A percentile compares a stretch with the other conserved stretches of the same genome.
Evolutionary conservation across 2,329 filamentous ascomycete genomes (phyloP).

Genomic region (Arthrobotrys conoides): DNA sequence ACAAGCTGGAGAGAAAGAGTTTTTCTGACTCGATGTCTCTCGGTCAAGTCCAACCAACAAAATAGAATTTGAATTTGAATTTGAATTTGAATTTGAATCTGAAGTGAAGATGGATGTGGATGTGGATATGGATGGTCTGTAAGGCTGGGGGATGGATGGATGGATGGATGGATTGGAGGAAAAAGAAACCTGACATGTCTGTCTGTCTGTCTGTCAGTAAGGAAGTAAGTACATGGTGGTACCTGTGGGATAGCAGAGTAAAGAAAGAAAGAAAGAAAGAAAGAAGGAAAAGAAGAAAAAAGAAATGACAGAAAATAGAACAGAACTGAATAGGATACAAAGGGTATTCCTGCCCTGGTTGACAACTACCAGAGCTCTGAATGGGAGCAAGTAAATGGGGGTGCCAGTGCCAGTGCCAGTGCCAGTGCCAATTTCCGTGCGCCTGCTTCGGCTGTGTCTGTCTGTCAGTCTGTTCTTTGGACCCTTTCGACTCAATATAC

Average conservation of each 20-base stretch:
- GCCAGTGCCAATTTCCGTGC: constrained; percentile 42
- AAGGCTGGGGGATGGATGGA: constrained; percentile 11
- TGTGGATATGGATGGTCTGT: too few species aligned
- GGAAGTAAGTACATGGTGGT: constrained; percentile 6
- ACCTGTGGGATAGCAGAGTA: constrained; percentile 17
- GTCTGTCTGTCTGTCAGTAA: neutral
- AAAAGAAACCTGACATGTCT: neutral
- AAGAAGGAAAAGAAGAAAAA: constrained; percentile 8
- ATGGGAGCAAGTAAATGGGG: neutral
- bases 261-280: neutral
- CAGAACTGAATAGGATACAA: neutral
- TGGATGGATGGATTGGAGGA: too few species aligned
- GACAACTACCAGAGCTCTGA: neutral
- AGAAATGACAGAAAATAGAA: neutral
- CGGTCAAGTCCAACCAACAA: neutral
- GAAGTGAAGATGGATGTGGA: too few species aligned
- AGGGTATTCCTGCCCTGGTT: constrained; percentile 9
- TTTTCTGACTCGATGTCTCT: constrained; percentile 38
- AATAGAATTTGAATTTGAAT: constrained; percentile 5
- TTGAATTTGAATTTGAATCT: too few species aligned
- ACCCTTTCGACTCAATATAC: too few species aligned
- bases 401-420: neutral
- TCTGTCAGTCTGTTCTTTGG: too few species aligned
- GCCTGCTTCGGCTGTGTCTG: constrained; percentile 55
- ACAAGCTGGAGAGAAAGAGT: constrained; percentile 6